A percentile compares a stretch with the other conserved stretches of the same genome.
These are phyloP conservation scores for Leishmania turanica DNA, from an alignment of 208 protist genomes.

Conservation along the genomic window DNA sequence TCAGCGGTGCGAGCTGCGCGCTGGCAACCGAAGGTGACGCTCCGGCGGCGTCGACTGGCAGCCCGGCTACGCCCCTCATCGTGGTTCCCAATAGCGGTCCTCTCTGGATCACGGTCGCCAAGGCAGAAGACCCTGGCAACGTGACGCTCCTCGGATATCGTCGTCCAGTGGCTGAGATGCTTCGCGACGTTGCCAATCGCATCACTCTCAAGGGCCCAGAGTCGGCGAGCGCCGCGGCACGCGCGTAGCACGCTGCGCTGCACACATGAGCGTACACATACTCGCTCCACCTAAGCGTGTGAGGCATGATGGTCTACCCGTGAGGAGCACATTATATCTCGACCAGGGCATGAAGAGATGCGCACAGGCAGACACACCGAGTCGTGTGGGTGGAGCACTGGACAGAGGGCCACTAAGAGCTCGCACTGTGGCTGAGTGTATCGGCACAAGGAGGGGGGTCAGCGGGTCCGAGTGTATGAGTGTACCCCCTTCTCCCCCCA, in stretches of 20 bases:
- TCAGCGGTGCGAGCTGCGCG: not conserved
- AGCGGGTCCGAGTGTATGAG: not conserved
- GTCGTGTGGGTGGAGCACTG: not conserved
- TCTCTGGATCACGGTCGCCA: constrained; percentile 62
- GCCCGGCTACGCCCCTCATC: not conserved
- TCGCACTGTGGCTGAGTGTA: not conserved
- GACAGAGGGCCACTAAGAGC: not conserved
- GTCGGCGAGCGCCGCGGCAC: not conserved
- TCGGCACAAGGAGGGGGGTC: not conserved
- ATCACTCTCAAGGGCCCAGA: constrained; percentile 32
- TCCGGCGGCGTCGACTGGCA: not conserved
- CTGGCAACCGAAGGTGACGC: not conserved
- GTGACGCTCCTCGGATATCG: constrained; percentile 76
- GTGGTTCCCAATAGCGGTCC: constrained; percentile 51
- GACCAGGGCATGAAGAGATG: not conserved
- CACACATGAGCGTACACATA: not conserved
- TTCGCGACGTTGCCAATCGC: constrained; percentile 54
- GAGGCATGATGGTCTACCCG: not conserved
- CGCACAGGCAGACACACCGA: not conserved
- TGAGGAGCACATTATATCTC: not conserved
- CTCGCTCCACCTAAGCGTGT: not conserved
- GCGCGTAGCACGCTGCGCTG: not conserved
- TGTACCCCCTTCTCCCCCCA: not conserved
- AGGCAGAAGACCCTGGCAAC: constrained; percentile 58
- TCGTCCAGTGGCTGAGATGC: constrained; percentile 54